Evolutionary conservation across 1,139 yeast genomes (phyloP).

Genomic region (Hansenula lynferdii): DNA sequence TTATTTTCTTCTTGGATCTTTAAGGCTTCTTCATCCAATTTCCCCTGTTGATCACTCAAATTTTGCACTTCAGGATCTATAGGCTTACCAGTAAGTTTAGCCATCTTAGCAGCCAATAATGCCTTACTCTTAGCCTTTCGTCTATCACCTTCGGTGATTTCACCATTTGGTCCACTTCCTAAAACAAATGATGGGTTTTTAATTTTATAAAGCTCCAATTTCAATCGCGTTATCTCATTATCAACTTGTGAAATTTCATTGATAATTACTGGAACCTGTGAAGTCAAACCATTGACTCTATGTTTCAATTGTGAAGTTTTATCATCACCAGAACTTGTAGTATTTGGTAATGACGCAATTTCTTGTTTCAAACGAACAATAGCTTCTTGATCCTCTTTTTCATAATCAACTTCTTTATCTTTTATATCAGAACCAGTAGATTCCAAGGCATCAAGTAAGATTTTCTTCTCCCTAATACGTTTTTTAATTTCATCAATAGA

Average conservation of each 20-base stretch:
- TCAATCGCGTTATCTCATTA: slow-evolving; percentile 61
- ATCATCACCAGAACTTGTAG: slow-evolving; percentile 28
- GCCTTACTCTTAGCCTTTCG: slow-evolving; percentile 78
- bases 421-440: slow-evolving; percentile 14
- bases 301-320: slow-evolving; percentile 20
- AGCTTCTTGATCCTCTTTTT: slow-evolving; percentile 34
- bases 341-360: slow-evolving; percentile 36
- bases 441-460: slow-evolving; percentile 48
- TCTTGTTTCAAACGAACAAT: slow-evolving; percentile 61
- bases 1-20: slow-evolving; percentile 51
- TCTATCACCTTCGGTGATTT: slow-evolving; percentile 75
- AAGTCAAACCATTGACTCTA: slow-evolving; percentile 45
- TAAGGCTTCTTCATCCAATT: slow-evolving; percentile 50
- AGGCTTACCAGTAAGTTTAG: slow-evolving; percentile 80
- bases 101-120: slow-evolving; percentile 77
- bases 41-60: slow-evolving; percentile 50
- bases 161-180: slow-evolving; percentile 86
- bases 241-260: slow-evolving; percentile 58
- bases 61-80: slow-evolving; percentile 42
- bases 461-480: slow-evolving; percentile 55
- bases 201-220: slow-evolving; percentile 58
- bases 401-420: slow-evolving; percentile 22
- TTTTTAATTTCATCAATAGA: slow-evolving; percentile 48
- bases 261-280: slow-evolving; percentile 65
- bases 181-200: slow-evolving; percentile 62